Evolutionary conservation across 192 early-diverging fungal species (phyloP).

Genomic region (Geranomyces michiganensis): DNA sequence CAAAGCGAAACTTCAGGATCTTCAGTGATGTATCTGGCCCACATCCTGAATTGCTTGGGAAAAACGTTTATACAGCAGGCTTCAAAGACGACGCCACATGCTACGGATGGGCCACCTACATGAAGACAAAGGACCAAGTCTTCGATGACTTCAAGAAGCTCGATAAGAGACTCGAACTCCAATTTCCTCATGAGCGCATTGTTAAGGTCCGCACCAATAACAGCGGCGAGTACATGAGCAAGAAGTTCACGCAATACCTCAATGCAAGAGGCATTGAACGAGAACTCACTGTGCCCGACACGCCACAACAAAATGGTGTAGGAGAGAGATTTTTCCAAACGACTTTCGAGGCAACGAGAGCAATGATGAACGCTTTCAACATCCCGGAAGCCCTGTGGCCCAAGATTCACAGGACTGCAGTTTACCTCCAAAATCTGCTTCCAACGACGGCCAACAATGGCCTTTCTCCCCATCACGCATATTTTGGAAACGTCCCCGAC

Average conservation of each 20-base stretch:
- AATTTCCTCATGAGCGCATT: no score
- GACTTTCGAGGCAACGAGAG: not conserved
- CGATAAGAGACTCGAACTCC: no score
- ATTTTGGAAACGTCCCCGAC: not conserved
- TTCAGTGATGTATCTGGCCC: not conserved
- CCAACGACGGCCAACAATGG: not conserved
- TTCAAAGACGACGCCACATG: not conserved
- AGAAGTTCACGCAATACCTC: not conserved
- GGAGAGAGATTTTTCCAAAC: conserved; percentile 2
- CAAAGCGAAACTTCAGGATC: not conserved
- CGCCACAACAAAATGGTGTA: conserved; percentile 26
- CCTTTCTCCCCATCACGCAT: not conserved
- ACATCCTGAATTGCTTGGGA: not conserved
- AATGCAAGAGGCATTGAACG: not conserved
- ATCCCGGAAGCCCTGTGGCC: not conserved
- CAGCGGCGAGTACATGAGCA: not conserved
- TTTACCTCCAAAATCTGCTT: conserved; percentile 1
- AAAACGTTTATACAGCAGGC: no score
- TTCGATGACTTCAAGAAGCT: not conserved
- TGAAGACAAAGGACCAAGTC: not conserved
- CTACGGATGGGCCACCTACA: not conserved
- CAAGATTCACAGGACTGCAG: not conserved
- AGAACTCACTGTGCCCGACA: conserved; percentile 19
- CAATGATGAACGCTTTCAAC: not conserved
- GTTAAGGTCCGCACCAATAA: no score